Conservation (phyloP, 306 rosid species). For the Cicer cuneatum region DNA sequence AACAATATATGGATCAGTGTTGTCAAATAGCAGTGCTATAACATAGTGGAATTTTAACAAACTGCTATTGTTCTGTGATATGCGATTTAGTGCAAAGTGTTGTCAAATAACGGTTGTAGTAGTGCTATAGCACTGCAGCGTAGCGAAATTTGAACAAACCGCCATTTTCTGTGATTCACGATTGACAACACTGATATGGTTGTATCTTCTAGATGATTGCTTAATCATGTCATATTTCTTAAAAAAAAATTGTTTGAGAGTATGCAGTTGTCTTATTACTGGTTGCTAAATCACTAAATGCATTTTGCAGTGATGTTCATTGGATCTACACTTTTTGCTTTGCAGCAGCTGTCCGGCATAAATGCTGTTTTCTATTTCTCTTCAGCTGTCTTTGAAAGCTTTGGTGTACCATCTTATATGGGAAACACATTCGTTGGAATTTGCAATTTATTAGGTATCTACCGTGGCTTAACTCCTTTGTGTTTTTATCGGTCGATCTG, state of each 20-base stretch:
- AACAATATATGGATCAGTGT: neutral
- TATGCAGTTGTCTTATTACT: constrained; percentile 38
- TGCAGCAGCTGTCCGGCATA: constrained; percentile 94
- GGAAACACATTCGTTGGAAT: constrained; percentile 76
- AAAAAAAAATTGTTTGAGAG: neutral
- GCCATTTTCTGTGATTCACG: too few relatives aligned
- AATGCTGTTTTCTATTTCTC: constrained; percentile 91
- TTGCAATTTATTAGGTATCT: constrained; percentile 70
- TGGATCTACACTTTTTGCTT: constrained; percentile 83
- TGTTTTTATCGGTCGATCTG: constrained; percentile 16
- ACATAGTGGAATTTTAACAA: too few relatives aligned
- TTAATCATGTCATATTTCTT: constrained; percentile 30
- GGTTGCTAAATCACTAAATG: constrained; percentile 48
- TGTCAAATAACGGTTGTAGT: too few relatives aligned
- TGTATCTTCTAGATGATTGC: constrained; percentile 35
- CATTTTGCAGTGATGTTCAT: constrained; percentile 87
- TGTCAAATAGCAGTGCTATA: too few relatives aligned
- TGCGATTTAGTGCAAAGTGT: too few relatives aligned
- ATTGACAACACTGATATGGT: neutral
- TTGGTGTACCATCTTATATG: constrained; percentile 70
- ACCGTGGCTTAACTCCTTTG: constrained; percentile 33
- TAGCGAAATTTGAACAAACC: too few relatives aligned
- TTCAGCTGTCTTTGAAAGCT: constrained; percentile 76
- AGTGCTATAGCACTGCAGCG: too few relatives aligned
- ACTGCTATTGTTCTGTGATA: too few relatives aligned